These are phyloP conservation scores for Coniella lustricola DNA, from an alignment of 2,329 filamentous ascomycete genomes.

Conservation along the genomic window DNA sequence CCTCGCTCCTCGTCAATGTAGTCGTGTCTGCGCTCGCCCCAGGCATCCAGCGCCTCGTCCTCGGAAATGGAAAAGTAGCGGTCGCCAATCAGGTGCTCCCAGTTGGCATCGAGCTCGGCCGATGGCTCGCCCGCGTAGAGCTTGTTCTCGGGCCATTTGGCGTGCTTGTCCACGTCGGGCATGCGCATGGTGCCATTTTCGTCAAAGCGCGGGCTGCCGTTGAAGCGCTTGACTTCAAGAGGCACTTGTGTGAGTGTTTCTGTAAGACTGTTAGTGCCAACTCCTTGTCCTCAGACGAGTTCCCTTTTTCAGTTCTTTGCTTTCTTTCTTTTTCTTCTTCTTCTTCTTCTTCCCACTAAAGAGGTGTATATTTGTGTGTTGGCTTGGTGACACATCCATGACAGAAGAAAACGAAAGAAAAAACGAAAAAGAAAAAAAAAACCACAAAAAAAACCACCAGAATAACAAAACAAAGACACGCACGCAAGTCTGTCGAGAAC, in stretches of 20 bases:
- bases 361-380: too few species aligned
- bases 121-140: constrained; percentile 6
- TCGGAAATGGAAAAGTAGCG: constrained; percentile 14
- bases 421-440: too few species aligned
- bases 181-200: constrained; percentile 14
- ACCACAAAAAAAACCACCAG: too few species aligned
- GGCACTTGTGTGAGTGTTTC: constrained; percentile 8
- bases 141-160: constrained; percentile 13
- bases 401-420: too few species aligned
- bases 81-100: constrained; percentile 13
- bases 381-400: too few species aligned
- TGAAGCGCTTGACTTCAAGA: constrained; percentile 9
- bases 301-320: too few species aligned
- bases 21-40: constrained; percentile 9
- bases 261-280: too few species aligned
- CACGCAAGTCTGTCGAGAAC: constrained; percentile 12
- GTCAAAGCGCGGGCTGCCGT: constrained; percentile 12
- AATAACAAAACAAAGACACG: neutral
- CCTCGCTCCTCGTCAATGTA: constrained; percentile 12
- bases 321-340: too few species aligned
- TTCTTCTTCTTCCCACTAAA: too few species aligned
- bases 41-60: constrained; percentile 10
- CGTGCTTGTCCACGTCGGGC: neutral
- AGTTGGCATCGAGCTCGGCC: constrained; percentile 13
- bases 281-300: too few species aligned